Base-by-base conservation (phyloP, 306 rosid genomes). In the Pyrus bretschneideri region DNA sequence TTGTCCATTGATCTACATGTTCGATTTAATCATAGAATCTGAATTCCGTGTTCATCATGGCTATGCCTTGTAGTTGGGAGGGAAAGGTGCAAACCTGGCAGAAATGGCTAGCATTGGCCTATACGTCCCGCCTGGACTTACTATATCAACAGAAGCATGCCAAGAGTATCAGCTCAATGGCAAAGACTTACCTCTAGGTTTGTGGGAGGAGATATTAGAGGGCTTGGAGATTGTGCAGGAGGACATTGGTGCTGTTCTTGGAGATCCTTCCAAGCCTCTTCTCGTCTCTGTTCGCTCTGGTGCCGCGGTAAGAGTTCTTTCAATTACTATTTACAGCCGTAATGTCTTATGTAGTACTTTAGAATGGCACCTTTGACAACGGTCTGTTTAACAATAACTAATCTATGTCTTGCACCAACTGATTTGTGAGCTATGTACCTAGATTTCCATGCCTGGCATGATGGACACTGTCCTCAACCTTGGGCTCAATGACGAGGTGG, bases 391-490 rank as follows among this genome's bases (percentile, higher is more conserved):
- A 40, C 44, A 40, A 40, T 8, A 40, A 40, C 9, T 2, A 40
- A 9, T 40, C 9, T 40, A 40, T 9, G 44, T 40, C 3, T 11
- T 2, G 44, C 44, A 40, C 44, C 44, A 64, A 65, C 62, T 62
- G 67, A 77, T 55, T 66, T 51, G 27, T 35, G 27, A 54, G 74
- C 73, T 75, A 3, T 62, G 23, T 31, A 49, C 70, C 59, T 67
- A 95, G 97, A 85, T 95, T 82, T 95, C 97, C 71, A 95, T 95
- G 98, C 98, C 97, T 68, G 98, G 98, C 73, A 95, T 92, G 96
- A 95, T 92, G 98, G 98, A 95, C 87, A 95, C 97, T 25, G 93
- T 95, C 81, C 98, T 95, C 85, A 95, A 95, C 88, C 97, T 95
- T 67, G 98, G 98, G 77, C 81, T 95, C 61, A 92, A 92, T 80